Percentiles rank a stretch among this genome's conserved stretches.
Conservation (phyloP, 192 early-diverging fungal genomes). For the Lunasporangiospora selenospora region DNA sequence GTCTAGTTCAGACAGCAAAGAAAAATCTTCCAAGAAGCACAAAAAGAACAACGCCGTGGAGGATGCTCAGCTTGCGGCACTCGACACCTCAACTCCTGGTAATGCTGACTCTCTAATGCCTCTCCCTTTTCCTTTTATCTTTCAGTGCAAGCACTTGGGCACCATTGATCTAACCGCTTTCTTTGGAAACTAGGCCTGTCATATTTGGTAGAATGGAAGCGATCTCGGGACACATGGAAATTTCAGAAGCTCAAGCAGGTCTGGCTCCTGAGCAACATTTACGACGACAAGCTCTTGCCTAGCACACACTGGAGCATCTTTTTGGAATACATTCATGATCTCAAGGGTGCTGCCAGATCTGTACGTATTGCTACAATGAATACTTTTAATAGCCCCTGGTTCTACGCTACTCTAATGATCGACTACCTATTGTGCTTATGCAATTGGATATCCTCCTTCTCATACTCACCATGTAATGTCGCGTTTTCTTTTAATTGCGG, state of each 20-base stretch:
- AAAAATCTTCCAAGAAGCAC: no score
- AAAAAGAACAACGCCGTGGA: conserved; percentile 30
- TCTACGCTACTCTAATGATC: no score
- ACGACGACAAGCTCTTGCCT: conserved; percentile 34
- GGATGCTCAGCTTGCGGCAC: conserved; percentile 1
- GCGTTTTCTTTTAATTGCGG: no score
- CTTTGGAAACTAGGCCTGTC: conserved; percentile 35
- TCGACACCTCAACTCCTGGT: conserved; percentile 28
- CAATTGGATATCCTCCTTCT: no score
- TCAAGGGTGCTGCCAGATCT: conserved; percentile 43
- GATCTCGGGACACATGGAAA: conserved; percentile 38
- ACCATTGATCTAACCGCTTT: not conserved
- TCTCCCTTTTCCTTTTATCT: not conserved
- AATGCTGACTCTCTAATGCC: no score
- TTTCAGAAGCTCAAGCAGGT: conserved; percentile 51
- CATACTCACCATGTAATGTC: no score
- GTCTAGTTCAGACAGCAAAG: no score
- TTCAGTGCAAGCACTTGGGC: not conserved
- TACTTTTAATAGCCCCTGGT: no score
- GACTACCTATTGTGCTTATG: no score
- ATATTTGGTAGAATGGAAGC: conserved; percentile 45
- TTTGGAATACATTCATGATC: conserved; percentile 47
- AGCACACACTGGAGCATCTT: conserved; percentile 38
- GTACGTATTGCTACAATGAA: no score
- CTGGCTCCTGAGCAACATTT: conserved; percentile 46